A percentile compares a stretch with the other conserved stretches of the same genome.
Conservation (phyloP, 306 rosid species). For the Myrica gale region DNA sequence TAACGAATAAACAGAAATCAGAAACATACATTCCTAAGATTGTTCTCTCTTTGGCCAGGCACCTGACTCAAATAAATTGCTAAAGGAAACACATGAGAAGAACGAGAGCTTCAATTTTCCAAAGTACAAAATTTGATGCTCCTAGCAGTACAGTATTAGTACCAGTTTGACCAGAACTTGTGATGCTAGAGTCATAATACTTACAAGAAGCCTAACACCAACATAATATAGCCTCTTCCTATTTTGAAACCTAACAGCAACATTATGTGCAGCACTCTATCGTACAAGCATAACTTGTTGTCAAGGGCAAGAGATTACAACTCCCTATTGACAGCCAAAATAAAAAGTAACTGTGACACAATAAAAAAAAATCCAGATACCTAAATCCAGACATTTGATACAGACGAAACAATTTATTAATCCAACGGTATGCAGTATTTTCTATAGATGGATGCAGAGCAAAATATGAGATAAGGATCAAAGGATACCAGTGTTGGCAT, state of each 20-base stretch:
- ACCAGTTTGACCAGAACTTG: background rate
- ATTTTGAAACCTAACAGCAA: too few relatives aligned
- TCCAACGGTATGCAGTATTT: background rate
- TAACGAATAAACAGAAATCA: background rate
- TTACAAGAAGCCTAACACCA: background rate
- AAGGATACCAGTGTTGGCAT: slow-evolving; percentile 78
- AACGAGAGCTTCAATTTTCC: too few relatives aligned
- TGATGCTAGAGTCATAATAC: background rate
- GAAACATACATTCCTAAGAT: background rate
- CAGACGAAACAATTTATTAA: background rate
- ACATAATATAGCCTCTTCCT: background rate
- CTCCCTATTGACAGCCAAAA: background rate
- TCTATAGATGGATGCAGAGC: background rate
- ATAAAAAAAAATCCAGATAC: background rate
- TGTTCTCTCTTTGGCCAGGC: background rate
- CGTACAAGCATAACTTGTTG: background rate
- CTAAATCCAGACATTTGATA: background rate
- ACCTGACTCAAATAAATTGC: background rate
- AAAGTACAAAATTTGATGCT: background rate
- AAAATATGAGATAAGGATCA: slow-evolving; percentile 20
- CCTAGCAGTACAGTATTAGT: background rate
- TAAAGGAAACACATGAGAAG: background rate
- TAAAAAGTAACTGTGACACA: background rate
- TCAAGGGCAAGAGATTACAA: background rate
- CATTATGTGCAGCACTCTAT: background rate